phyloP scores from a whole-genome alignment of 2,329 filamentous ascomycete genomes.

The Trichocomaceae sp. region DNA sequence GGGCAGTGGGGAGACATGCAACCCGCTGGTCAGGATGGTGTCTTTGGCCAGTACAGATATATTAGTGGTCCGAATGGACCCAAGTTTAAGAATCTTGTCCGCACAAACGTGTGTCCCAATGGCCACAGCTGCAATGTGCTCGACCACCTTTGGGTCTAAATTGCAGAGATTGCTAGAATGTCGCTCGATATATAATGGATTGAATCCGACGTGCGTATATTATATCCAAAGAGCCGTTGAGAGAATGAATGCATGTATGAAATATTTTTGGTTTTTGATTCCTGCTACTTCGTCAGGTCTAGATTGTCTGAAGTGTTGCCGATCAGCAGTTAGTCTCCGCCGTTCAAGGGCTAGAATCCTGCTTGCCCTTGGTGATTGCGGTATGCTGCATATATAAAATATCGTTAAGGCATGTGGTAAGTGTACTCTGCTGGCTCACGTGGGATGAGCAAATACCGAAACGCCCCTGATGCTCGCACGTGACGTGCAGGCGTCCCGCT shows the following conservation, averaged over 20 bases:
- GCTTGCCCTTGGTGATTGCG: too few species aligned
- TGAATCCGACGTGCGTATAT: too few species aligned
- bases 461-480: neutral
- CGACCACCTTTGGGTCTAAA: slow-evolving; percentile 3
- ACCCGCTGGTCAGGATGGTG: slow-evolving; percentile 43
- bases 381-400: too few species aligned
- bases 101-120: slow-evolving; percentile 48
- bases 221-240: too few species aligned
- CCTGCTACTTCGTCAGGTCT: too few species aligned
- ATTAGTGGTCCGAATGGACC: slow-evolving; percentile 56
- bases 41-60: slow-evolving; percentile 52
- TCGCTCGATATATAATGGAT: too few species aligned
- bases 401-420: neutral
- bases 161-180: too few species aligned
- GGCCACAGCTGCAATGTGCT: slow-evolving; percentile 3
- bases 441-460: neutral
- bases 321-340: neutral
- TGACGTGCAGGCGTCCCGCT: neutral
- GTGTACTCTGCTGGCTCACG: neutral
- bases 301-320: too few species aligned
- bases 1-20: slow-evolving; percentile 59
- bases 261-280: too few species aligned
- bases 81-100: slow-evolving; percentile 51
- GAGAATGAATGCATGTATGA: too few species aligned
- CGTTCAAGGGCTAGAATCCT: neutral